Evolutionary conservation across 2,329 filamentous ascomycete genomes (phyloP).

Genomic region (Penicillium freii): DNA sequence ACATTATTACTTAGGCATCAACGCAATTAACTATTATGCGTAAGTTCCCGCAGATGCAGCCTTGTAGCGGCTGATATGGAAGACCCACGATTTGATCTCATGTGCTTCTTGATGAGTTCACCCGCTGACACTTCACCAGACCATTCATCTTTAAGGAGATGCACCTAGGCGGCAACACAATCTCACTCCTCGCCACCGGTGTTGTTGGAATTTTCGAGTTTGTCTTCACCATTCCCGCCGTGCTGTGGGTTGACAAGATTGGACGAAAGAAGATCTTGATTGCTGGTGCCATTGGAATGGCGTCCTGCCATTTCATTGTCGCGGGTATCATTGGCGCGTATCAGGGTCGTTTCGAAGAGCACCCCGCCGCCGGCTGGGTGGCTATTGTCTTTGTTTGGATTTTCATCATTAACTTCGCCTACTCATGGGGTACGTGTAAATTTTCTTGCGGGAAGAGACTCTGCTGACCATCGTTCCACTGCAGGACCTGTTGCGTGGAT

Average conservation of each 20-base stretch:
- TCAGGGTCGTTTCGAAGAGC: slow-evolving; percentile 56
- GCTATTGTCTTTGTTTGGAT: slow-evolving; percentile 63
- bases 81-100: neutral
- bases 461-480: neutral
- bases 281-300: slow-evolving; percentile 66
- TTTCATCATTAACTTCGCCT: slow-evolving; percentile 72
- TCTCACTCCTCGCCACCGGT: slow-evolving; percentile 40
- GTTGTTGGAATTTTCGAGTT: slow-evolving; percentile 43
- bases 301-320: slow-evolving; percentile 67
- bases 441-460: neutral
- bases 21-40: slow-evolving; percentile 46
- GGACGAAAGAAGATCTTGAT: slow-evolving; percentile 43
- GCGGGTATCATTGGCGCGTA: slow-evolving; percentile 66
- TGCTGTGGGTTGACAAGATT: slow-evolving; percentile 43
- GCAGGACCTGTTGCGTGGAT: slow-evolving; percentile 66
- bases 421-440: slow-evolving; percentile 56
- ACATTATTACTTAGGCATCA: slow-evolving; percentile 31
- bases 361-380: slow-evolving; percentile 66
- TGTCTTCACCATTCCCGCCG: slow-evolving; percentile 41
- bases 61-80: neutral
- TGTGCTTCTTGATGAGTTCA: neutral
- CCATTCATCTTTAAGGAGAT: slow-evolving; percentile 38
- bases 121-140: slow-evolving; percentile 12
- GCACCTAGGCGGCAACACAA: slow-evolving; percentile 37
- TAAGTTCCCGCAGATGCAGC: slow-evolving; percentile 13